These are phyloP conservation scores for Neoascochyta sp. DNA, from an alignment of 2,329 filamentous ascomycete species.

Conservation along the genomic window DNA sequence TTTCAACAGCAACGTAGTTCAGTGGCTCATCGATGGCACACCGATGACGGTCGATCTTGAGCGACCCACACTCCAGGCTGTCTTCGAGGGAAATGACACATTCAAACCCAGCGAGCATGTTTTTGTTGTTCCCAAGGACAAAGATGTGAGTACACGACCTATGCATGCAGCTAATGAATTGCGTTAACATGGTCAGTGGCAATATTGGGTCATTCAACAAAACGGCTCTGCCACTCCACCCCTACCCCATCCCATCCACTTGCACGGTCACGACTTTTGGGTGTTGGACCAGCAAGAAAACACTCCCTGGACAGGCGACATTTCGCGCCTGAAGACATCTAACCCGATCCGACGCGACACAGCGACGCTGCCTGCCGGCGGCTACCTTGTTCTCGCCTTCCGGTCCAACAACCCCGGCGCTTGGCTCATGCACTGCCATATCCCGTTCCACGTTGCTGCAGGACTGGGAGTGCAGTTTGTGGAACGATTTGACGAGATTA, in stretches of 20 bases:
- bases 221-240: slow-evolving; percentile 22
- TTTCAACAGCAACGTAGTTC: slow-evolving; percentile 27
- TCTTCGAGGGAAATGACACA: slow-evolving; percentile 31
- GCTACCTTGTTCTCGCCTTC: slow-evolving; percentile 38
- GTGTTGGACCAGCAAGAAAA: slow-evolving; percentile 25
- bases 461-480: slow-evolving; percentile 54
- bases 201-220: slow-evolving; percentile 47
- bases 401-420: slow-evolving; percentile 39
- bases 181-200: too few relatives aligned
- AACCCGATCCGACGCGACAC: slow-evolving; percentile 39
- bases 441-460: slow-evolving; percentile 34
- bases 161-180: too few relatives aligned
- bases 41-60: slow-evolving; percentile 37
- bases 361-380: slow-evolving; percentile 30
- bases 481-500: slow-evolving; percentile 39
- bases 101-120: slow-evolving; percentile 42
- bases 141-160: too few relatives aligned
- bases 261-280: slow-evolving; percentile 46
- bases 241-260: slow-evolving; percentile 41
- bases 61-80: slow-evolving; percentile 37
- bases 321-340: slow-evolving; percentile 25
- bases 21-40: slow-evolving; percentile 41
- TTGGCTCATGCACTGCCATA: slow-evolving; percentile 41
- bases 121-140: slow-evolving; percentile 43
- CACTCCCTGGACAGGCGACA: slow-evolving; percentile 29